These are phyloP conservation scores for Daldinia bambusicola DNA, from an alignment of 495 filamentous ascomycete genomes.

Conservation along the genomic window DNA sequence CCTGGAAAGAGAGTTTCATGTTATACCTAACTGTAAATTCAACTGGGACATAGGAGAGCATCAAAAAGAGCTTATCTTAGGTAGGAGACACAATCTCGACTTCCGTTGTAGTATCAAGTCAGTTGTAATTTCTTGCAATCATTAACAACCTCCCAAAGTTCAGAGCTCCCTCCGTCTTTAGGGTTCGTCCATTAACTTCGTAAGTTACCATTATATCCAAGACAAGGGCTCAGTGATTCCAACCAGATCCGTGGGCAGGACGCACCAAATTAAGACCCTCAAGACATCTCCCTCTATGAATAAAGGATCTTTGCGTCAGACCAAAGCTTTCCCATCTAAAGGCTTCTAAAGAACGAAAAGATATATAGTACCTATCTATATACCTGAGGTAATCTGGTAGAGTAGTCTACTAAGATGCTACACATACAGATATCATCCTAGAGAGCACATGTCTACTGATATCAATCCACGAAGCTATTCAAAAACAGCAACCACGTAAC, in stretches of 20 bases:
- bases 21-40: no score
- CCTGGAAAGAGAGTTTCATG: no score
- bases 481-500: not conserved
- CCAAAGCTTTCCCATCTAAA: not conserved
- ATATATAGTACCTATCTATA: constrained; percentile 28
- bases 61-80: no score
- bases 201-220: constrained; percentile 24
- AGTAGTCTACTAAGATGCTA: not conserved
- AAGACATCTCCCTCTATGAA: constrained; percentile 25
- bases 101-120: no score
- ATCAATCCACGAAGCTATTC: not conserved
- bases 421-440: not conserved
- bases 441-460: not conserved
- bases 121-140: no score
- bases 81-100: no score
- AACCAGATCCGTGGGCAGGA: constrained; percentile 9
- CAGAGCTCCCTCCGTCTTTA: constrained; percentile 9
- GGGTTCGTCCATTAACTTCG: not conserved
- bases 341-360: not conserved
- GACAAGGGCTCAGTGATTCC: constrained; percentile 25
- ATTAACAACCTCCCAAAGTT: not conserved
- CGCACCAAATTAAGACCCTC: not conserved
- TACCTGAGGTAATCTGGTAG: not conserved
- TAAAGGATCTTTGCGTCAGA: constrained; percentile 25
- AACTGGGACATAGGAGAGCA: no score